Conservation (phyloP, 768 basidiomycete species). For the Mycena epipterygia region DNA sequence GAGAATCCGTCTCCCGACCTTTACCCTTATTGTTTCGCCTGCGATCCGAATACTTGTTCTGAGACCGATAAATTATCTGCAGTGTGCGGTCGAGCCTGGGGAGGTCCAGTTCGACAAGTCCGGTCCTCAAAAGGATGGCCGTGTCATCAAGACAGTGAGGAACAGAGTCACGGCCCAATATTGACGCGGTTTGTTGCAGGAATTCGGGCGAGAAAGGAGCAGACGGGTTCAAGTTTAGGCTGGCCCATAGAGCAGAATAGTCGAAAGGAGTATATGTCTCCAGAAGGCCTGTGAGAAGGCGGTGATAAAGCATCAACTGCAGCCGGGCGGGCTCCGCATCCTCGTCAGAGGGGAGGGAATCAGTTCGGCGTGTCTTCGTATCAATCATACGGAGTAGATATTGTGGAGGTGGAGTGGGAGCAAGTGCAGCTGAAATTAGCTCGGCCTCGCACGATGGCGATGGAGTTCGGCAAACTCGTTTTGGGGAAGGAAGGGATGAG, state of each 20-base stretch:
- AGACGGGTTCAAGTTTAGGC: conserved; percentile 57
- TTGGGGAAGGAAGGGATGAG: conserved; percentile 23
- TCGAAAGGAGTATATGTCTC: conserved; percentile 60
- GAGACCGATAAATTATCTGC: conserved; percentile 63
- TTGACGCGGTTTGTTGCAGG: conserved; percentile 46
- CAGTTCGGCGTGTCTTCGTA: conserved; percentile 74
- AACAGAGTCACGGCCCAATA: conserved; percentile 13
- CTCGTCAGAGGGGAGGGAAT: conserved; percentile 65
- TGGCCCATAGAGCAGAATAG: conserved; percentile 67
- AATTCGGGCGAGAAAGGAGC: conserved; percentile 66
- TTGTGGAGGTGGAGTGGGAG: conserved; percentile 10
- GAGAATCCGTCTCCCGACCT: conserved; percentile 6
- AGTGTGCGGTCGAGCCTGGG: conserved; percentile 45
- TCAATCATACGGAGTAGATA: conserved; percentile 66
- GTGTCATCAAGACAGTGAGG: conserved; percentile 52
- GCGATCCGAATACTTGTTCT: conserved; percentile 38
- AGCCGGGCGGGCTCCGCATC: conserved; percentile 73
- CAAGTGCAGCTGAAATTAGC: neutral
- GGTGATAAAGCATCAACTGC: conserved; percentile 85
- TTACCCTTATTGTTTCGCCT: conserved; percentile 38
- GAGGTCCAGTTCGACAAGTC: conserved; percentile 23
- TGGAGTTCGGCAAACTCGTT: conserved; percentile 10
- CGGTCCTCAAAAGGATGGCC: neutral
- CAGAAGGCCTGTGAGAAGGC: conserved; percentile 69
- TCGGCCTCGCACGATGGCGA: conserved; percentile 11